Percentiles rank a stretch among this genome's conserved stretches.
Conservation (phyloP, 73 alveolate genomes). For the Breviolum minutum region DNA sequence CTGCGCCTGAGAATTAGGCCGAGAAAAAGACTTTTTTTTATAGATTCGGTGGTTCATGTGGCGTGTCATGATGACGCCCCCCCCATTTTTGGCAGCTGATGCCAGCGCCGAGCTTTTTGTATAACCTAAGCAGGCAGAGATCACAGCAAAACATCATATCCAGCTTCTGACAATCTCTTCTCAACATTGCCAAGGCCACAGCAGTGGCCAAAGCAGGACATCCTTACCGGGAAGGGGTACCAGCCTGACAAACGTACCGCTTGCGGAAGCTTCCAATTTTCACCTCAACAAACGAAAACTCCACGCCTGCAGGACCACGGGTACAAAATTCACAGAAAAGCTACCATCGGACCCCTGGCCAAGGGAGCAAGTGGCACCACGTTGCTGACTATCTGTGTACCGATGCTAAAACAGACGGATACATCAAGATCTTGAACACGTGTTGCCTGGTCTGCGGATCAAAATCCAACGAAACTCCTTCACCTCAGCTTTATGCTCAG, state of each 20-base stretch:
- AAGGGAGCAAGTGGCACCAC: background rate
- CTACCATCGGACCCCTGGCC: constrained; percentile 45
- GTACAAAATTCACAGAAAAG: constrained; percentile 86
- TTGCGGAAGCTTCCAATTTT: background rate
- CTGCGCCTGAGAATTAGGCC: background rate
- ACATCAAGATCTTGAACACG: background rate
- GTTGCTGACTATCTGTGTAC: background rate
- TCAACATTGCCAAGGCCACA: background rate
- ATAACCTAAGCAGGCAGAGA: background rate
- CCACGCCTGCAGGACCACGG: constrained; percentile 62
- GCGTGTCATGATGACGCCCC: constrained; percentile 1
- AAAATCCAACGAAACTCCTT: background rate
- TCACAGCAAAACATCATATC: background rate
- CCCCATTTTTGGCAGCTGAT: constrained; percentile 26
- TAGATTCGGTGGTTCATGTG: constrained; percentile 14
- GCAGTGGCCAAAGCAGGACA: background rate
- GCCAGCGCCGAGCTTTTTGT: constrained; percentile 30
- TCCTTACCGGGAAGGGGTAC: constrained; percentile 66
- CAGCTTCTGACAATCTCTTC: background rate
- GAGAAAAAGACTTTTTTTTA: constrained; percentile 57
- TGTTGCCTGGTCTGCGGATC: background rate
- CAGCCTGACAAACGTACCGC: background rate
- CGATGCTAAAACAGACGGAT: background rate
- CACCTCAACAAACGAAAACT: background rate
- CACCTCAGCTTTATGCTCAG: background rate